Percentiles rank a stretch among this genome's conserved stretches.
phyloP scores from a whole-genome alignment of 768 basidiomycete species.

The Bullera alba region DNA sequence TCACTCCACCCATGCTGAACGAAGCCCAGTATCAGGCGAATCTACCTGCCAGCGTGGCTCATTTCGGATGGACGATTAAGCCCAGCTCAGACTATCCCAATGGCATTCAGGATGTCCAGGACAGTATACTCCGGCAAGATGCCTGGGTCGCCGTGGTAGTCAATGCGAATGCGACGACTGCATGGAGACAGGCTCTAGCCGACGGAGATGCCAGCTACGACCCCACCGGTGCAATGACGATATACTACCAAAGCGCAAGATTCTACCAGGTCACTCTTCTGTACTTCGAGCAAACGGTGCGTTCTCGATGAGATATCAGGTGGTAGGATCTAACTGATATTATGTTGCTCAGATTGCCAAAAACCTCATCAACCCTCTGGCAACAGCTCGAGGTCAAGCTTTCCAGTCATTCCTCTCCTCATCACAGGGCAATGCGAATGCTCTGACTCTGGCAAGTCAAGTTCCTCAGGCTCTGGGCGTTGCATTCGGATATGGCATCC shows the following conservation, averaged over 20 bases:
- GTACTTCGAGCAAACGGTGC: constrained; percentile 35
- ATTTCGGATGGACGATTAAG: constrained; percentile 29
- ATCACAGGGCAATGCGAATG: constrained; percentile 18
- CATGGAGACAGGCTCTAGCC: constrained; percentile 30
- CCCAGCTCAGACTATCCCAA: constrained; percentile 27
- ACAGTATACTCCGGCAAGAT: constrained; percentile 22
- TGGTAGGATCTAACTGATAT: no score
- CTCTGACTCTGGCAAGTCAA: constrained; percentile 18
- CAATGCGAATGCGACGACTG: constrained; percentile 37
- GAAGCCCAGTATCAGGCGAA: constrained; percentile 19
- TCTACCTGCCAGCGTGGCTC: constrained; percentile 15
- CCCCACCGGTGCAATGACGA: constrained; percentile 33
- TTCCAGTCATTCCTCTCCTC: constrained; percentile 21
- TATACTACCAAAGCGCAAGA: constrained; percentile 35
- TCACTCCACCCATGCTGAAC: constrained; percentile 28
- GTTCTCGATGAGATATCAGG: background rate
- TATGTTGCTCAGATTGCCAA: constrained; percentile 14
- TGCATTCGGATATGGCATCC: constrained; percentile 34
- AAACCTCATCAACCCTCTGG: constrained; percentile 12
- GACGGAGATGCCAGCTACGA: constrained; percentile 36
- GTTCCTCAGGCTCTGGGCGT: constrained; percentile 40
- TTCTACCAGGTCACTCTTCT: constrained; percentile 40
- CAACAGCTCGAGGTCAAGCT: constrained; percentile 28
- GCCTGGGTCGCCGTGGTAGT: constrained; percentile 42
- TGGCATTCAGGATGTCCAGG: constrained; percentile 22